A percentile compares a stretch with the other conserved stretches of the same genome.
These are phyloP conservation scores for Dalbergia cochinchinensis DNA, from an alignment of 306 rosid species.

Conservation along the genomic window DNA sequence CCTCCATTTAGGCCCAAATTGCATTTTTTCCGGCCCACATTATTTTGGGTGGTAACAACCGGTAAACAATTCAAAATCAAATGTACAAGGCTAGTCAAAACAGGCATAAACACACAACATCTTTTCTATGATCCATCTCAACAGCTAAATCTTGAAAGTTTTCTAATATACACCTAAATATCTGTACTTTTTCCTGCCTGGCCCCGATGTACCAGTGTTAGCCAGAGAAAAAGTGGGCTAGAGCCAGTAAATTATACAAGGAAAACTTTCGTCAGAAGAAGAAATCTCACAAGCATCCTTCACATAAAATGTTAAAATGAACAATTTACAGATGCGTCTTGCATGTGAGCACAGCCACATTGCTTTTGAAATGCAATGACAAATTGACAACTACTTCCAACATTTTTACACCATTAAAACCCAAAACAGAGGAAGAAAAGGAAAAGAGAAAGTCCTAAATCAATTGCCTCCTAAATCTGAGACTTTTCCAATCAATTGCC, in stretches of 20 bases:
- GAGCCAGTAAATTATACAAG: neutral
- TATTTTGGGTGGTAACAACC: too few species aligned
- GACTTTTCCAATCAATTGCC: too few species aligned
- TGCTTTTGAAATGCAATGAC: slow-evolving; percentile 5
- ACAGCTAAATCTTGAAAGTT: neutral
- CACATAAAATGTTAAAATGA: neutral
- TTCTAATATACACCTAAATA: neutral
- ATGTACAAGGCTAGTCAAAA: neutral
- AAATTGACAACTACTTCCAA: neutral
- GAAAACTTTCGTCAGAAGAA: neutral
- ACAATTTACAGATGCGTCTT: neutral
- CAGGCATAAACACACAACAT: neutral
- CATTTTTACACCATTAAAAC: neutral
- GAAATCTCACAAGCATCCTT: neutral
- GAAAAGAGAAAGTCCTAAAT: neutral
- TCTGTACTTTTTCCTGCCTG: neutral
- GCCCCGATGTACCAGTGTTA: neutral
- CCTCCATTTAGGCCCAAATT: too few species aligned
- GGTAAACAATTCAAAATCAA: slow-evolving; percentile 10
- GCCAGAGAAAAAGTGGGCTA: neutral
- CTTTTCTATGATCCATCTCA: neutral
- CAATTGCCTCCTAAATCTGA: too few species aligned
- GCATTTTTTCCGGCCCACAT: too few species aligned
- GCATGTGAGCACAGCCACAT: slow-evolving; percentile 3
- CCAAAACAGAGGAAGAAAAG: neutral